Evolutionary conservation across 139 green algal species (phyloP), one percentile per base, ranked within the genome.

Genomic region (Ettlia oleoabundans): DNA sequence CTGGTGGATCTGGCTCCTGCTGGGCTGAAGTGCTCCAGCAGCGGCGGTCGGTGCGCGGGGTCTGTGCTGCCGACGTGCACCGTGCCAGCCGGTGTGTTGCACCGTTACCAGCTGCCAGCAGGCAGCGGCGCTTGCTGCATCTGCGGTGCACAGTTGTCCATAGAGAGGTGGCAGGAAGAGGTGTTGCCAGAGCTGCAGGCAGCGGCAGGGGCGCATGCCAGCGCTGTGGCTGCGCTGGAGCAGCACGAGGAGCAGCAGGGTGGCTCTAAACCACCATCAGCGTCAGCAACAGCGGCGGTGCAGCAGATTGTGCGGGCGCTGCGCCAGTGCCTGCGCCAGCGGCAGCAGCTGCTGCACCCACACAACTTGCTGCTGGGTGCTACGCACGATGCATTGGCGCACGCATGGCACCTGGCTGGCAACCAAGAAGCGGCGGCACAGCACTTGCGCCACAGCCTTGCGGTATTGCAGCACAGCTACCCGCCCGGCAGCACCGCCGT

Each of bases 311-410:
- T 69, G 21, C 63, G 76, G 40, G 21, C n/a, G 40, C 80, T 75
- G 32, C 37, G 66, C 21, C 40, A 82, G 79, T 38, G 24, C 28
- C 26, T 88, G 38, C 64, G 81, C 24, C 64, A 61, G 38, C 76
- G 80, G 19, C 62, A 55, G 42, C 19, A 38, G 30, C 66, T 41
- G 7, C 38, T 89, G 69, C 65, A 83, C 41, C 38, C 58, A 4
- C 32, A 64, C 43, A 86, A 73, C 55, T 32, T 83, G 67, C 62
- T 89, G 40, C 58, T 84, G 42, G 70, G 69, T 9, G 32, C 32
- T 4, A 89, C 83, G 2, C 70, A 85, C 30, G 55, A 81, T 40
- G 83, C 75, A 6, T 66, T 89, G 26, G 66, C 75, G 28, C 75
- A 43, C n/a, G 75, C 75, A 2, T 81, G 75, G 75, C 55, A 61